These are phyloP conservation scores for Dalbergia cochinchinensis DNA, from an alignment of 306 rosid species.

Conservation along the genomic window DNA sequence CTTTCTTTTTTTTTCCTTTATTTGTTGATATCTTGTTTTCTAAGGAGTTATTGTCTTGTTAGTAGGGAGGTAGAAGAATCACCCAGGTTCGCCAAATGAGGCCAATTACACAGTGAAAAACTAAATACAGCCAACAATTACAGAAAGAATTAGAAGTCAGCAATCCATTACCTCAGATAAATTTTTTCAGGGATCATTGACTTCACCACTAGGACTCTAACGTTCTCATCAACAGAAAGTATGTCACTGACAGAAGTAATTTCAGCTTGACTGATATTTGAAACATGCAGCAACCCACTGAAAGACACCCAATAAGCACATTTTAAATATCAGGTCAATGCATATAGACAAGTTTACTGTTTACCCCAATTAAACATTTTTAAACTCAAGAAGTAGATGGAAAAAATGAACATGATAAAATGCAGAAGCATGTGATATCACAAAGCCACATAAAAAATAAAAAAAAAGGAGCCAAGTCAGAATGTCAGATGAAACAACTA, in stretches of 20 bases:
- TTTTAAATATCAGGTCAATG: conserved; percentile 29
- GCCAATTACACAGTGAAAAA: conserved; percentile 8
- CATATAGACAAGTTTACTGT: conserved; percentile 19
- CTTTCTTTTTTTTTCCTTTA: conserved; percentile 1
- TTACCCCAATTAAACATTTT: conserved; percentile 29
- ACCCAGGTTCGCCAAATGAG: not conserved
- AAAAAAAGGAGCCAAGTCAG: conserved; percentile 13
- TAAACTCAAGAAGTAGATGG: conserved; percentile 9
- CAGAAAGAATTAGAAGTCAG: conserved; percentile 26
- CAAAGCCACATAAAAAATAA: conserved; percentile 8
- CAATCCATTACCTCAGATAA: conserved; percentile 74
- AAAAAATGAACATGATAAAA: conserved; percentile 23
- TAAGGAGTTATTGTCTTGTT: not conserved
- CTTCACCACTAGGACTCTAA: conserved; percentile 88
- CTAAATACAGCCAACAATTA: conserved; percentile 38
- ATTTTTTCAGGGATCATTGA: conserved; percentile 89
- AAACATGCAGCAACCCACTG: conserved; percentile 97
- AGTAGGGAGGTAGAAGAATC: not conserved
- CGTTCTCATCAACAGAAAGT: conserved; percentile 75
- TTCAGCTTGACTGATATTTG: conserved; percentile 75
- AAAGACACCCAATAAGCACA: conserved; percentile 43
- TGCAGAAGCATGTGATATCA: not conserved
- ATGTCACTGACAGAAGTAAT: conserved; percentile 75
- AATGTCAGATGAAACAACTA: not conserved
- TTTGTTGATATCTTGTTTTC: not conserved